Base-by-base conservation (phyloP, 176 grass and related monocot species). In the Chrysopogon serrulatus region DNA sequence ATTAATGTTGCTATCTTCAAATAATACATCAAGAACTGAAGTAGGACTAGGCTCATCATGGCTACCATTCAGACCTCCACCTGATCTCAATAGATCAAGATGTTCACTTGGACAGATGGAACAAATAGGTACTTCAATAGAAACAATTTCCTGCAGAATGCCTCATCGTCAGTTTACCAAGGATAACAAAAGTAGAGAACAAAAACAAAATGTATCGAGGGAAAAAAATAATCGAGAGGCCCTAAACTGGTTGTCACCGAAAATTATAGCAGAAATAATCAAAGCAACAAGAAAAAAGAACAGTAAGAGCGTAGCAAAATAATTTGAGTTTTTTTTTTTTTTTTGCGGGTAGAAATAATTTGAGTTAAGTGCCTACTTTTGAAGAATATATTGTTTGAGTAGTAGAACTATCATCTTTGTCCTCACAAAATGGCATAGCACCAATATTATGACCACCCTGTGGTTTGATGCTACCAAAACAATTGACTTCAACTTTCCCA, bases 21-120 rank as follows among this genome's bases (percentile, higher is more conserved):
- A 90, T 44, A 78, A n/a, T 57, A 82, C 72, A 74, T 92, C 91
- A 65, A 94, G 78, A 95, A 92, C 78, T 81, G 96, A 96, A 84
- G 86, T 94, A 76, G 93, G 89, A 75, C 91, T 96, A 44, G 89
- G 91, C 57, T 99, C 65, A 74, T 91, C 82, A 63, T 12, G 57
- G 79, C 73, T 78, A 78, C 37, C 48, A 74, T 90, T 86, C 18
- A 62, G 40, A 82, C 48, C 31, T 86, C 66, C 73, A 18, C 34
- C 48, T 68, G 67, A 83, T 82, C 10, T 69, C 33, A 68, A 49
- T 88, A 74, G 89, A 57, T 89, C 87, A 60, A 64, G 66, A 60
- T 68, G 36, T 69, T 89, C 89, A 76, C 35, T 85, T 79, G 80
- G 77, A 76, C 49, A 87, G 54, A 70, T 14, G 51, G 76, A 81